Evolutionary conservation across 805 yeast genomes (phyloP).

Genomic region (Metschnikowia matae): DNA sequence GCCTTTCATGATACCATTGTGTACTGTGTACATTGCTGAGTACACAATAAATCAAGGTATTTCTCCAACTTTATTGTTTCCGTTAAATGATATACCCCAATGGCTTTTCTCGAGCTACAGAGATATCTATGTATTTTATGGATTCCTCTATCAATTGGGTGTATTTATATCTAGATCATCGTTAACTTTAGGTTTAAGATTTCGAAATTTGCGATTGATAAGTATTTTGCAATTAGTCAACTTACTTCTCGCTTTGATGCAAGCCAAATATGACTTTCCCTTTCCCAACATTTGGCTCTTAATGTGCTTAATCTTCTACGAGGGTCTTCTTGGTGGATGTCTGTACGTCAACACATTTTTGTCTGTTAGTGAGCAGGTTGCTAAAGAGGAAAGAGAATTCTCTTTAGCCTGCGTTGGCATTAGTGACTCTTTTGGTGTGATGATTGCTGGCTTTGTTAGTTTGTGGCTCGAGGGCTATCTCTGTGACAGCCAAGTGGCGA

Average conservation of each 20-base stretch:
- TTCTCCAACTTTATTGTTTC: slow-evolving; percentile 82
- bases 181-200: slow-evolving; percentile 54
- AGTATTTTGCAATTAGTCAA: slow-evolving; percentile 67
- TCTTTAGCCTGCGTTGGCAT: slow-evolving; percentile 80
- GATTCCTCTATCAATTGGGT: slow-evolving; percentile 86
- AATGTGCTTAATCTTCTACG: slow-evolving; percentile 68
- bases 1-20: slow-evolving; percentile 81
- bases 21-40: slow-evolving; percentile 80
- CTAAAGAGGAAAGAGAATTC: slow-evolving; percentile 45
- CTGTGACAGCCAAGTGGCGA: slow-evolving; percentile 64
- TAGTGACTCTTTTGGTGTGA: slow-evolving; percentile 81
- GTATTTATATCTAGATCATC: slow-evolving; percentile 91
- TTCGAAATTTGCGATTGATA: slow-evolving; percentile 55
- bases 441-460: slow-evolving; percentile 73
- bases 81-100: slow-evolving; percentile 59
- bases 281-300: slow-evolving; percentile 60
- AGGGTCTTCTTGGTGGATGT: slow-evolving; percentile 87
- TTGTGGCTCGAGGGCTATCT: slow-evolving; percentile 68
- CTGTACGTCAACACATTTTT: slow-evolving; percentile 87
- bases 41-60: slow-evolving; percentile 89
- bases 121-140: slow-evolving; percentile 88
- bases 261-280: slow-evolving; percentile 56
- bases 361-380: slow-evolving; percentile 58
- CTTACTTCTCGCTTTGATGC: slow-evolving; percentile 53
- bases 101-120: slow-evolving; percentile 59